Evolutionary conservation across 2,329 filamentous ascomycete species (phyloP), one percentile per base, ranked within the genome.

Genomic region (Stagonosporopsis cucurbitacearum): DNA sequence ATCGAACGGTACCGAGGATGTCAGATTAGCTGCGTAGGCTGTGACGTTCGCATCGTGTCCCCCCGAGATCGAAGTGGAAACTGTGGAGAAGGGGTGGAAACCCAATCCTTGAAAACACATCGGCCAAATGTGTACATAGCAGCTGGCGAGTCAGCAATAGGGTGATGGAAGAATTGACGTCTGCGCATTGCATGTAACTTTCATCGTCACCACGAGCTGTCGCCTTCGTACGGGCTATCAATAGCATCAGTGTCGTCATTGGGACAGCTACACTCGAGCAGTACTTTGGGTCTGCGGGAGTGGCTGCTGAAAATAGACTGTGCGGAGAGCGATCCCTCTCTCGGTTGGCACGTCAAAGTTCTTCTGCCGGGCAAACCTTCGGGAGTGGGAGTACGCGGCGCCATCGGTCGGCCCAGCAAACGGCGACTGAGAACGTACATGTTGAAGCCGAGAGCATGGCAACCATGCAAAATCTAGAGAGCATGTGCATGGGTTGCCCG

Each of bases 331-430:
- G 30, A 39, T 47, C 45, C 22, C 42, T 37, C 37, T 48, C 43
- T 56, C 48, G 23, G 46, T 37, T 22, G 36, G 36, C 8, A 50
- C 28, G 46, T 42, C 45, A 50, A 45, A 22, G 28, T 25, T 30
- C 11, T 43, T 43, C 13, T 43, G 47, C 47, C 53, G 42, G 36
- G 35, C 35, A 5, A 25, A 11, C 17, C n/a, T 33, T 23, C 53
- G 53, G 46, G 53, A 56, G 46, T 41, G 50, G 43, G 50, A 54
- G 35, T 42, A 50, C 46, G 53, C 47, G 53, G 53, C 53, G 46
- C 53, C 46, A 55, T 13, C 22, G 35, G 46, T 50, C 42, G 47
- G 30, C 47, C 42, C 37, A 41, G 42, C 40, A 33, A 50, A 56
- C 47, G 47, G 53, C 42, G 22, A 50, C 53, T 36, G 46, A 56